phyloP scores from a whole-genome alignment of 2,329 filamentous ascomycete genomes.

The Fusarium mundagurra region DNA sequence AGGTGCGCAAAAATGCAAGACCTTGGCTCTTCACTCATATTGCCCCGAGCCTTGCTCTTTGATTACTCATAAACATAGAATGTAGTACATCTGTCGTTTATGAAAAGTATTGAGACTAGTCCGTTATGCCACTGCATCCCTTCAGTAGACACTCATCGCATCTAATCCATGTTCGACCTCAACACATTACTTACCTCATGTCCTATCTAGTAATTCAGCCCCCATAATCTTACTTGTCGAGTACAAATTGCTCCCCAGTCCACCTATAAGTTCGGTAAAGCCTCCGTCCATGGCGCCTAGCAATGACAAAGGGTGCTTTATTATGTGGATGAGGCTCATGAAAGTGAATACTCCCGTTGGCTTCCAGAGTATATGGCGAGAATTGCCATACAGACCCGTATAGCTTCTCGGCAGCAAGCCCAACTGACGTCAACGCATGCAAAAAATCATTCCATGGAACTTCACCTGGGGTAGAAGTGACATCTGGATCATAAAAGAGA shows the following conservation, averaged over 20 bases:
- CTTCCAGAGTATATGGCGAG: neutral
- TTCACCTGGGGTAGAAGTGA: neutral
- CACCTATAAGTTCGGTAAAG: conserved; percentile 57
- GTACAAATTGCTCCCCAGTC: conserved; percentile 56
- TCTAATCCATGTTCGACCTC: neutral
- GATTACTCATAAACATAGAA: neutral
- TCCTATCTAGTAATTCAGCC: neutral
- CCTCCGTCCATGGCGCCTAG: neutral
- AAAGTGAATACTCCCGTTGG: neutral
- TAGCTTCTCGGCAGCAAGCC: neutral
- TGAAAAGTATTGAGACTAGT: neutral
- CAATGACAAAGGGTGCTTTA: neutral
- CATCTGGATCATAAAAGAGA: neutral
- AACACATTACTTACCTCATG: neutral
- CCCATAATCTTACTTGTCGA: neutral
- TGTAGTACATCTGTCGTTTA: neutral
- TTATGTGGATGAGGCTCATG: neutral
- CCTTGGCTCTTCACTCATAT: rapidly evolving
- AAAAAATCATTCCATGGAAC: neutral
- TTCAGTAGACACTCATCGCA: neutral
- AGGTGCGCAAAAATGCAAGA: neutral
- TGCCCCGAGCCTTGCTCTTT: neutral
- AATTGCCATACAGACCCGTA: neutral
- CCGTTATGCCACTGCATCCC: neutral
- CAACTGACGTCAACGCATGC: neutral